These are phyloP conservation scores for Penicillium dipodomyicola DNA, from an alignment of 495 filamentous ascomycete species.

Conservation along the genomic window DNA sequence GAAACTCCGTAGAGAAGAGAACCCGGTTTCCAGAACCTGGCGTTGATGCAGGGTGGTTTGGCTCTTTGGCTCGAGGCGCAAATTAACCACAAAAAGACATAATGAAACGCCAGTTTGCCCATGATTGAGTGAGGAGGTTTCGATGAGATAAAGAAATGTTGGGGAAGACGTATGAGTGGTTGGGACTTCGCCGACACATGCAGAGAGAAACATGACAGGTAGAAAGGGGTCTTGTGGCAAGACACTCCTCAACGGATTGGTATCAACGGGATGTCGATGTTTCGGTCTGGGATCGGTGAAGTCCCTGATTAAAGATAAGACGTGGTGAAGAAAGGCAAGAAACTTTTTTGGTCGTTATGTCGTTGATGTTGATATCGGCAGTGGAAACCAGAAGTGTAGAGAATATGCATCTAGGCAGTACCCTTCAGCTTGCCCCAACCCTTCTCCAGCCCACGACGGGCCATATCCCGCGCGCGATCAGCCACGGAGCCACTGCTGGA, in stretches of 20 bases:
- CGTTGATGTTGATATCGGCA: slow-evolving; percentile 19
- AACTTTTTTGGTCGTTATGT: slow-evolving; percentile 36
- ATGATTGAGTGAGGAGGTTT: slow-evolving; percentile 3
- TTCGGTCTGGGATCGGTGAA: slow-evolving; percentile 5
- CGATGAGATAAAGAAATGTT: not conserved
- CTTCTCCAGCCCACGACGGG: slow-evolving; percentile 43
- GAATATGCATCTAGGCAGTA: slow-evolving; percentile 29
- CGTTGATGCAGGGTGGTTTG: slow-evolving; percentile 3
- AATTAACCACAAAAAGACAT: slow-evolving; percentile 6
- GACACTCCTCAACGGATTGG: not conserved
- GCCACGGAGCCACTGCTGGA: slow-evolving; percentile 42
- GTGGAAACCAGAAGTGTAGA: not conserved
- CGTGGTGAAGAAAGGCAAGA: slow-evolving; percentile 17
- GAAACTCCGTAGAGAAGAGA: not conserved
- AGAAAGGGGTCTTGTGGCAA: not conserved
- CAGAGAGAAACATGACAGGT: slow-evolving; percentile 8
- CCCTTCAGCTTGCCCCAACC: slow-evolving; percentile 47
- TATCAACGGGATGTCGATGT: not conserved
- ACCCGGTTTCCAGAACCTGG: slow-evolving; percentile 20
- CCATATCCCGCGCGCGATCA: slow-evolving; percentile 42
- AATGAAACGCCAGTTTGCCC: slow-evolving; percentile 14
- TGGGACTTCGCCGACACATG: slow-evolving; percentile 1
- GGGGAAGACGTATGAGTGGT: not conserved
- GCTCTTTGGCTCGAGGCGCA: slow-evolving; percentile 3
- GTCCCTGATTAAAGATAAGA: slow-evolving; percentile 19